Percentiles rank a stretch among this genome's conserved stretches.
Evolutionary conservation across 768 basidiomycete genomes (phyloP).

Genomic region (Mycena maculata): DNA sequence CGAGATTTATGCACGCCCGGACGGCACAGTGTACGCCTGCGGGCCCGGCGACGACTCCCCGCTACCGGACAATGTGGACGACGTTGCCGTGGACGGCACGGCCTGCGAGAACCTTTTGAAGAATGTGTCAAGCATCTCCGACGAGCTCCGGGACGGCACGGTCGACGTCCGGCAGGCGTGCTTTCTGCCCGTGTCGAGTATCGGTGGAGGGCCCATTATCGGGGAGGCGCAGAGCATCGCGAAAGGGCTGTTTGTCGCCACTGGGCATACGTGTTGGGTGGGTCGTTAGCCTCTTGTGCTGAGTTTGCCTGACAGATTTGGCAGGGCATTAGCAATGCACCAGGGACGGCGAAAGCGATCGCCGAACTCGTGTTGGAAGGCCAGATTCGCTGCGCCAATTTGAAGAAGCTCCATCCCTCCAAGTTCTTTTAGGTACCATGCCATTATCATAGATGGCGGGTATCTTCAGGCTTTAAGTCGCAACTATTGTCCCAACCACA

Average conservation of each 20-base stretch:
- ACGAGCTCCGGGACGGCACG: constrained; percentile 63
- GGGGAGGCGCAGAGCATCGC: constrained; percentile 68
- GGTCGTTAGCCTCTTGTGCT: constrained; percentile 37
- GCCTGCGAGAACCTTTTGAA: constrained; percentile 68
- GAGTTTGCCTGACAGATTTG: constrained; percentile 9
- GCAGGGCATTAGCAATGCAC: constrained; percentile 84
- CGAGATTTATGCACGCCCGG: constrained; percentile 80
- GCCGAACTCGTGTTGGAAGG: constrained; percentile 80
- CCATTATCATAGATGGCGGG: no score
- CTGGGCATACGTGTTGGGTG: constrained; percentile 87
- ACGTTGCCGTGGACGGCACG: constrained; percentile 67
- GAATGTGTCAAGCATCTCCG: constrained; percentile 71
- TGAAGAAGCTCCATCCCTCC: constrained; percentile 59
- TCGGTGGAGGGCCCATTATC: constrained; percentile 76
- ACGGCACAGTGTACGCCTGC: constrained; percentile 80
- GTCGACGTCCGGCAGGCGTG: constrained; percentile 75
- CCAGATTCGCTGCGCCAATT: constrained; percentile 65
- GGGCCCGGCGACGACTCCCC: constrained; percentile 80
- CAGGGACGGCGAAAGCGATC: constrained; percentile 83
- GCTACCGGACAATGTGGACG: constrained; percentile 77
- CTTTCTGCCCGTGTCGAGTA: constrained; percentile 74
- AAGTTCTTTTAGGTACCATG: constrained; percentile 43
- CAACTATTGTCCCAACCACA: no score
- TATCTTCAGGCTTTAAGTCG: no score
- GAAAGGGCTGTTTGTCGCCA: constrained; percentile 75